Evolutionary conservation across 768 basidiomycete genomes (phyloP), one percentile per base, ranked within the genome.

Genomic region (Hydnomerulius pinastri): DNA sequence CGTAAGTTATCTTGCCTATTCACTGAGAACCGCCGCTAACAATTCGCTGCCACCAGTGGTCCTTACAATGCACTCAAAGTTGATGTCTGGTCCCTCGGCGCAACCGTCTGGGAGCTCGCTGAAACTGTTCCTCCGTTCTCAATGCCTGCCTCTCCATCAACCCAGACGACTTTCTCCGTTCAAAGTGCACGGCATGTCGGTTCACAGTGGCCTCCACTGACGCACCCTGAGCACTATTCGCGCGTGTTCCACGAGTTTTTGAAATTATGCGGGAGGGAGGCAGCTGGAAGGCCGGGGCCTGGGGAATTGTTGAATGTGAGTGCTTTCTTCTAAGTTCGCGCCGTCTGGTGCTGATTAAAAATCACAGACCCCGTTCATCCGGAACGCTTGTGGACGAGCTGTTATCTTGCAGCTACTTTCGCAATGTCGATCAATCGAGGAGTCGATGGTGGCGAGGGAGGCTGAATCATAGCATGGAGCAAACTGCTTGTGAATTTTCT

Each of bases 31-130:
- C n/a, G n/a, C n/a, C n/a, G n/a, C n/a, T n/a, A n/a, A n/a, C n/a
- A n/a, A n/a, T n/a, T n/a, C n/a, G n/a, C n/a, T n/a, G n/a, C n/a
- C n/a, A n/a, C 39, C 36, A 87, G 85, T 43, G 83, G 85, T 11
- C 72, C 83, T 0, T 91, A 92, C 59, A 76, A 92, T 58, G 79
- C 83, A 1, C 76, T 90, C 36, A 85, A 86, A 63, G 81, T 90
- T 39, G 90, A 92, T 52, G 74, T 86, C 0, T 92, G 88, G 88
- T 90, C 88, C 0, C 72, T 90, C 6, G 90, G 90, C 2, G 90
- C 90, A 0, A 92, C 90, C 0, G 77, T 88, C 0, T 91, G 90
- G 90, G 90, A 92, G 62, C 77, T 87, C 68, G 86, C 86, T 1
- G 79, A 92, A 61, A 80, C 83, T 6, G 74, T 80, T 44, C 90